Evolutionary conservation across 352 stramenopile species (phyloP), one percentile per base, ranked within the genome.

Genomic region (Phytophthora kernoviae): DNA sequence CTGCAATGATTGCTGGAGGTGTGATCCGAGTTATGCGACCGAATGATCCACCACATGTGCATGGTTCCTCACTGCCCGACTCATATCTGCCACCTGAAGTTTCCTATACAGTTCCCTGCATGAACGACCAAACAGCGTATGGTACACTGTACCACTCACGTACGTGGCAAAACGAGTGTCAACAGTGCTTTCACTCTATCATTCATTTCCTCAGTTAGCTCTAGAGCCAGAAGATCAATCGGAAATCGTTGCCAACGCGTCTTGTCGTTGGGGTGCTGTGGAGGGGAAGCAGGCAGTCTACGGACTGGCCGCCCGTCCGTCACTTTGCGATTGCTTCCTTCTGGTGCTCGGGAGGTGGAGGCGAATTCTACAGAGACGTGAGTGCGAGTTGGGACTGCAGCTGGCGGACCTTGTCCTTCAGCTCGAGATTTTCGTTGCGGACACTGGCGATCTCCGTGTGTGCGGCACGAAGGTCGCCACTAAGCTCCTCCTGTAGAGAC

Each of bases 341-440:
- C 48, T 22, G 36, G 34, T 30, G 39, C 17, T 42, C 17, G 9
- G 48, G 33, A 21, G 12, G n/a, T n/a, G 17, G 26, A 5, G n/a
- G n/a, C n/a, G n/a, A 14, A 36, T 21, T 52, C 59, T 80, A 87
- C 33, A 92, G 55, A 24, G 76, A 75, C 30, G 76, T 58, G 37
- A 90, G 65, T 14, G 84, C 81, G 26, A 83, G 59, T 32, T 79
- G 76, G 7, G 81, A 69, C 68, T 88, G 70, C 42, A 93, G 58
- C 55, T 91, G 71, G 33, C 79, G 84, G 26, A 90, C 22, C 50
- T 90, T 81, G 15, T 74, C 65, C 60, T 85, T 84, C 44, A 91
- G 58, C 51, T 74, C 61, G 36, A 83, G 64, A 44, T 88, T 89
- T 51, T 91, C 78, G 22, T 75, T 77, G 43, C 81, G 77, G 22